Base-by-base conservation (phyloP, 805 yeast species). In the Saccharomycopsis fodiens region DNA sequence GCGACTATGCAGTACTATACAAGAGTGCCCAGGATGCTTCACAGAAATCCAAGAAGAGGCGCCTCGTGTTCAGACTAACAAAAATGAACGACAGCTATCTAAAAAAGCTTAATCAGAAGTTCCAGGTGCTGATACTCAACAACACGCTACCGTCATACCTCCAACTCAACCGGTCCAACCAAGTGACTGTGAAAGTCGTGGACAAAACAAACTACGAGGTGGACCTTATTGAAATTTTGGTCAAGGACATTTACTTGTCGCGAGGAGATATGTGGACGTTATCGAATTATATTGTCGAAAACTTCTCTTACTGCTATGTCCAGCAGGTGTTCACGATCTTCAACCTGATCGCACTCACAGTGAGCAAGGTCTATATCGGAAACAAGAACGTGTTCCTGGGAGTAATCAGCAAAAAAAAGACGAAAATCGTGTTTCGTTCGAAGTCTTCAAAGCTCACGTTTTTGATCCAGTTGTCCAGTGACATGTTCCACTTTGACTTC, bases 401-500 rank as follows among this genome's bases (percentile, higher is more conserved):
- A 0, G 86, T 78, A 56, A 69, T 91, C 39, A 85, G 89, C 1
- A 60, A 59, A 6, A 70, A 69, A 16, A 68, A 76, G 22, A 89
- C 98, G 3, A 82, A 81, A 53, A 66, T 93, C 23, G 85, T 88
- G 0, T 91, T 85, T 60, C 72, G 99, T 39, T 87, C 97, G 1
- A 97, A 91, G 56, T 82, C 95, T 35, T 94, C 97, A 1, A 76
- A 84, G 46, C 66, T 91, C 46, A 75, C 86, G 13, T 84, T 89
- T 41, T 69, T 93, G 51, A 79, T 93, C 42, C 98, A 93, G 59
- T 78, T 89, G 51, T 85, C 97, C 1, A 74, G 83, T 34, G 99
- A 93, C 57, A 93, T 93, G 97, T 93, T 97, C 94, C 87, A 88
- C 60, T 93, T 93, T 62, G 97, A 93, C 62, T 96, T 89, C 57